Evolutionary conservation across 768 basidiomycete genomes (phyloP).

Genomic region (Mycena rebaudengoi): DNA sequence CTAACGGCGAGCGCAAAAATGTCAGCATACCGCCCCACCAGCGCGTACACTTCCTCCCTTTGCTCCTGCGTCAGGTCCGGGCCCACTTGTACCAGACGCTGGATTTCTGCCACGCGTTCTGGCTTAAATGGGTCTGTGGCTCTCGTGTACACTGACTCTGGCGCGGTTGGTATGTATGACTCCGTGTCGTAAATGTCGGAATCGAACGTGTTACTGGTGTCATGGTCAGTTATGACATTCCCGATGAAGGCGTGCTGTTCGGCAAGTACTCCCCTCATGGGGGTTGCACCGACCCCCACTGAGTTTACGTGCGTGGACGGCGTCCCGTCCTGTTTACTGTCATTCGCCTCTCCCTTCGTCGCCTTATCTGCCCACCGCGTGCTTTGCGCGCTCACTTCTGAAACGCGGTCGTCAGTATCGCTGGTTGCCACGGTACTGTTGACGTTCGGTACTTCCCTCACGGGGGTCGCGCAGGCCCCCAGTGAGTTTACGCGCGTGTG

Average conservation of each 20-base stretch:
- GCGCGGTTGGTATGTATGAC: not conserved
- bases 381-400: not conserved
- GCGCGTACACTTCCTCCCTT: slow-evolving; percentile 18
- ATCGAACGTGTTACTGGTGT: not conserved
- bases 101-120: slow-evolving; percentile 28
- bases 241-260: not conserved
- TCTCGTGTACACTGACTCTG: slow-evolving; percentile 27
- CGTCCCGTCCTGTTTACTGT: not conserved
- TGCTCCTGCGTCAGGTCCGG: slow-evolving; percentile 38
- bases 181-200: not conserved
- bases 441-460: not conserved
- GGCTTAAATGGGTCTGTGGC: slow-evolving; percentile 34
- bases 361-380: not conserved
- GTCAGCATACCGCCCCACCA: slow-evolving; percentile 45
- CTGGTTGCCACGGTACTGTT: not conserved
- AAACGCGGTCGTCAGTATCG: not conserved
- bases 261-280: slow-evolving; percentile 11
- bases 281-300: slow-evolving; percentile 7
- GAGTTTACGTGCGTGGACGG: not conserved
- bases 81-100: slow-evolving; percentile 35
- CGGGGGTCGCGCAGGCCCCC: not conserved
- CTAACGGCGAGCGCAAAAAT: slow-evolving; percentile 48
- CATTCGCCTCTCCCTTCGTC: not conserved
- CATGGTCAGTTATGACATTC: not conserved
- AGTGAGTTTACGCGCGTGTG: not conserved